Conservation (phyloP, 192 early-diverging fungal genomes). For the Backusella macrospora region DNA sequence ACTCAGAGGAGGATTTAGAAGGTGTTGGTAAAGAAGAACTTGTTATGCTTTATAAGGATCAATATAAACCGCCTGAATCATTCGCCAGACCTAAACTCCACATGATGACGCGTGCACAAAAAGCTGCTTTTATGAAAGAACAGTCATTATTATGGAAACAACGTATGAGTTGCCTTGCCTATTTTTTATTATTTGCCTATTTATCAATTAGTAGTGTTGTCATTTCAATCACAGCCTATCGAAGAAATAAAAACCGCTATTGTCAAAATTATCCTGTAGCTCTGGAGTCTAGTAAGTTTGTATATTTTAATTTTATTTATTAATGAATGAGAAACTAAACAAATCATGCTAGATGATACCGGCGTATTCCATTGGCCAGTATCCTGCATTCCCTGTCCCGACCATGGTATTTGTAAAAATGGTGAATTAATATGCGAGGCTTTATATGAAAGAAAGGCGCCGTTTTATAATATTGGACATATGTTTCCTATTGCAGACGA, state of each 20-base stretch:
- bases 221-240: not conserved
- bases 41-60: not conserved
- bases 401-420: constrained; percentile 11
- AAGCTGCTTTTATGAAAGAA: not conserved
- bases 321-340: not conserved
- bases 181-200: not conserved
- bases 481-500: constrained; percentile 20
- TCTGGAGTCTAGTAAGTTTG: not conserved
- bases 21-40: not conserved
- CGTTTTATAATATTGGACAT: not conserved
- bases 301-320: not conserved
- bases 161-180: not conserved
- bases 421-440: constrained; percentile 17
- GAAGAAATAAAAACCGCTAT: constrained; percentile 12
- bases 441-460: constrained; percentile 6
- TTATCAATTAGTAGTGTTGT: not conserved
- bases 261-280: not conserved
- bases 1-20: not conserved
- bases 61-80: not conserved
- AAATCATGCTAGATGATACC: not conserved
- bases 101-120: not conserved
- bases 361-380: not conserved
- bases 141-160: not conserved
- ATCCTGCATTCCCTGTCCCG: constrained; percentile 21
- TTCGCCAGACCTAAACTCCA: not conserved